Evolutionary conservation across 306 rosid species (phyloP).

Genomic region (Alnus glutinosa): DNA sequence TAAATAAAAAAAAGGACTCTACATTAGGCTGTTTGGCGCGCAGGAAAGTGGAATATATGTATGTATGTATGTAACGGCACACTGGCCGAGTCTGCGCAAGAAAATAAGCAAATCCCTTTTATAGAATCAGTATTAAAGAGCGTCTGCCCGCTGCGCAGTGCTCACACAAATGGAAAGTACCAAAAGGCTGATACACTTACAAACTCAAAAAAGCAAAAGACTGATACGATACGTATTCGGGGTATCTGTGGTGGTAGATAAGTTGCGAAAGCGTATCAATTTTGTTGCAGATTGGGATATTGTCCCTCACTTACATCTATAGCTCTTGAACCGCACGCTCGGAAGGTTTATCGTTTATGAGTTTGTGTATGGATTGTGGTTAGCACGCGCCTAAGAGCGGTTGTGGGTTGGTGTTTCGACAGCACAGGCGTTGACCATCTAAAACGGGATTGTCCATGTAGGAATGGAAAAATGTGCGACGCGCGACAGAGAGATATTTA

Average conservation of each 20-base stretch:
- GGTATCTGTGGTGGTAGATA: neutral
- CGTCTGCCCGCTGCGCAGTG: neutral
- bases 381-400: neutral
- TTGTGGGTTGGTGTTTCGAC: neutral
- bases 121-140: neutral
- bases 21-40: slow-evolving; percentile 36
- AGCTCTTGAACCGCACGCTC: slow-evolving; percentile 5
- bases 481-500: neutral
- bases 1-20: neutral
- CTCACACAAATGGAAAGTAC: neutral
- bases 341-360: neutral
- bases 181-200: too few species aligned
- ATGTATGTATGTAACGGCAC: slow-evolving; percentile 32
- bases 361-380: neutral
- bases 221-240: neutral
- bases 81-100: slow-evolving; percentile 23
- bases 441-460: neutral
- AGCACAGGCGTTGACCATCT: slow-evolving; percentile 31
- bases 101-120: slow-evolving; percentile 6
- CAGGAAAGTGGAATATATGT: slow-evolving; percentile 27
- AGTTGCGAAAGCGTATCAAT: slow-evolving; percentile 18
- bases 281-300: neutral
- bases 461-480: slow-evolving; percentile 4
- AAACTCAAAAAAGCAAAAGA: too few species aligned
- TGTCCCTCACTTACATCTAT: neutral